Evolutionary conservation across 257 asterid genomes (phyloP).

Genomic region (Solanum bulbocastanum): DNA sequence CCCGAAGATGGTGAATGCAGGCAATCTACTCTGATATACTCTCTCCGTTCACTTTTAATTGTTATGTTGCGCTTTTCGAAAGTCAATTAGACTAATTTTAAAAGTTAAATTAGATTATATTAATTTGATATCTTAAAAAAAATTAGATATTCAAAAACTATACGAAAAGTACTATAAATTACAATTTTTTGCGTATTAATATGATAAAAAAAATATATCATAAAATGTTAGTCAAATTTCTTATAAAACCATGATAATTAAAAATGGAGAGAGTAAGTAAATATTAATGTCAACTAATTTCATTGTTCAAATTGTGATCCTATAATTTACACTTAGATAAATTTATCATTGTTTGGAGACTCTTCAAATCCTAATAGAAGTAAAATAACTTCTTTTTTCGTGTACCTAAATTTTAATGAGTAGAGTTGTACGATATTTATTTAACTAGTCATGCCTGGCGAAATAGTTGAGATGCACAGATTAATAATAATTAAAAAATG

Average conservation of each 20-base stretch:
- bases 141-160: no score
- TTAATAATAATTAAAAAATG: not conserved
- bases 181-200: no score
- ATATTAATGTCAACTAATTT: not conserved
- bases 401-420: not conserved
- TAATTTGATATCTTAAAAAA: accelerated
- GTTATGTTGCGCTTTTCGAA: no score
- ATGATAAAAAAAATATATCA: no score
- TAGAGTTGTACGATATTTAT: not conserved
- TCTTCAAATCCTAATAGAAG: not conserved
- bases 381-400: not conserved
- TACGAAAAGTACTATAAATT: no score
- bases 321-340: not conserved
- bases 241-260: no score
- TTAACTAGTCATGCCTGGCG: not conserved
- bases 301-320: not conserved
- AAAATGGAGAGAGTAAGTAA: not conserved
- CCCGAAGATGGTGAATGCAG: not conserved
- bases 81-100: no score
- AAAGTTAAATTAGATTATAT: no score
- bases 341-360: not conserved
- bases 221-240: no score
- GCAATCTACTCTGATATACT: not conserved
- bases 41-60: no score
- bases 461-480: not conserved